A percentile compares a stretch with the other conserved stretches of the same genome.
phyloP scores from a whole-genome alignment of 331 rosid genomes.

The Ulmus americana region DNA sequence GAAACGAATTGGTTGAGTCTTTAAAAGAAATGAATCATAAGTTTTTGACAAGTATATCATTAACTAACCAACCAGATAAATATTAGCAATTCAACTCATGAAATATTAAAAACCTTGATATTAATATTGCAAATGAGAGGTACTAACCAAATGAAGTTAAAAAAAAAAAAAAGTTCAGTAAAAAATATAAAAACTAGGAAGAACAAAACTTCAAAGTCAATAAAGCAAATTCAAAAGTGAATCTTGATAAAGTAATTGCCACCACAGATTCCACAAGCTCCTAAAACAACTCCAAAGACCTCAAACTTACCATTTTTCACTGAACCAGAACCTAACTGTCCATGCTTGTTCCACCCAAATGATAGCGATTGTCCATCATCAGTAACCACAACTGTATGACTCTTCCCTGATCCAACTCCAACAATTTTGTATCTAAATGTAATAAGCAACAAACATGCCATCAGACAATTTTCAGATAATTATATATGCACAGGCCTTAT shows the following conservation, averaged over 20 bases:
- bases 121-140: no score
- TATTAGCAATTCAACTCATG: no score
- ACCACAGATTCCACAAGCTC: slow-evolving; percentile 7
- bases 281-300: slow-evolving; percentile 12
- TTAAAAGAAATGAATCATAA: no score
- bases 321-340: slow-evolving; percentile 87
- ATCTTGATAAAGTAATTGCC: not conserved
- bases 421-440: slow-evolving; percentile 58
- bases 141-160: no score
- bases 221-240: not conserved
- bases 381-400: slow-evolving; percentile 69
- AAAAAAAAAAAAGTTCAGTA: no score
- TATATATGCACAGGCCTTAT: not conserved
- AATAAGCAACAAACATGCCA: not conserved
- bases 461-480: not conserved
- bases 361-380: slow-evolving; percentile 75
- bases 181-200: no score
- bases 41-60: no score
- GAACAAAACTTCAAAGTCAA: no score
- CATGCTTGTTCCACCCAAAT: slow-evolving; percentile 97
- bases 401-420: slow-evolving; percentile 78
- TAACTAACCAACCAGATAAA: no score
- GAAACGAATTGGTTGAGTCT: no score
- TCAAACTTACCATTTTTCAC: slow-evolving; percentile 54
- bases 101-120: no score